Conservation (phyloP, 2,329 filamentous ascomycete species). For the Xylaria sp. region DNA sequence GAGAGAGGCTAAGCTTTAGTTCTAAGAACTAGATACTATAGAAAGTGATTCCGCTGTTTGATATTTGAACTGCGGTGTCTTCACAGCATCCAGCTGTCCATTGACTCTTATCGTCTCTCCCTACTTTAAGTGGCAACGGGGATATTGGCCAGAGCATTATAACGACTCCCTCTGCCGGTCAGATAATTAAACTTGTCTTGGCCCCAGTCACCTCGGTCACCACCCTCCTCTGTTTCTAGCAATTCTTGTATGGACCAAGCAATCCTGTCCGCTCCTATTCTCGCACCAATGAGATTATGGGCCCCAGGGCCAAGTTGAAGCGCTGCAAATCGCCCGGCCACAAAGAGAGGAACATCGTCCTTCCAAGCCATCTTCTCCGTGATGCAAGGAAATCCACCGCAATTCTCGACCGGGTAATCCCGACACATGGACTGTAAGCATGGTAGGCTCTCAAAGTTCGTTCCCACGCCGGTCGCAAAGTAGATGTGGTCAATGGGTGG, state of each 20-base stretch:
- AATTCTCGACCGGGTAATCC: conserved; percentile 69
- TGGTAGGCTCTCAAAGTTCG: conserved; percentile 69
- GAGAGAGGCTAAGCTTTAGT: background rate
- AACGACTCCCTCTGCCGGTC: conserved; percentile 57
- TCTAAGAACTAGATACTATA: background rate
- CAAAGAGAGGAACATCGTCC: conserved; percentile 76
- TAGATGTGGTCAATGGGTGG: conserved; percentile 75
- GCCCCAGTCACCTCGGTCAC: conserved; percentile 34
- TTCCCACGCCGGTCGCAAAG: conserved; percentile 78
- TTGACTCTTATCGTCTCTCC: background rate
- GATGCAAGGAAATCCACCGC: conserved; percentile 76
- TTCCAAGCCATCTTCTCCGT: conserved; percentile 82
- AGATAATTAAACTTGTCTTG: conserved; percentile 49
- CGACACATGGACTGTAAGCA: conserved; percentile 69
- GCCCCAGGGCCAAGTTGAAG: conserved; percentile 78
- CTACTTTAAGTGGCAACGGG: background rate
- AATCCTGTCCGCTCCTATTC: conserved; percentile 77
- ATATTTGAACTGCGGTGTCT: background rate
- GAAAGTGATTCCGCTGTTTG: background rate
- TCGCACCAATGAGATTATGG: conserved; percentile 78
- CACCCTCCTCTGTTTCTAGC: conserved; percentile 52
- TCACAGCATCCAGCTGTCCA: background rate
- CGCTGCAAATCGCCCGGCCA: conserved; percentile 74
- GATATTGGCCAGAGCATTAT: conserved; percentile 47
- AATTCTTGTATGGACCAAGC: conserved; percentile 75